phyloP scores from a whole-genome alignment of 208 protist genomes.

The Herpetomonas tarakana region DNA sequence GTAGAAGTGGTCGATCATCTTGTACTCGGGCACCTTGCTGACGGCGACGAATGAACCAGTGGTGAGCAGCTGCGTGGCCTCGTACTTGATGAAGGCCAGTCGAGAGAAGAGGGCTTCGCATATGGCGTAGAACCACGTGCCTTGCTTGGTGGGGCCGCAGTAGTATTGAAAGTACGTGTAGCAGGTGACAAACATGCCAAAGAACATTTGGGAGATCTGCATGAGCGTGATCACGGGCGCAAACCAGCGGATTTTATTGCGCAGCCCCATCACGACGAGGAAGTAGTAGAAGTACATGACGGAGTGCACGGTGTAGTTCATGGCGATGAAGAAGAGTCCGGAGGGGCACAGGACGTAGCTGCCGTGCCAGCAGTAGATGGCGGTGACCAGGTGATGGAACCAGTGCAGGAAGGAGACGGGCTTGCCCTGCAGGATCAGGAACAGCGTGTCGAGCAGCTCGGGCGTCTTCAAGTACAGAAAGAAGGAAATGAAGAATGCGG shows the following conservation, averaged over 20 bases:
- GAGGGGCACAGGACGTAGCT: no score
- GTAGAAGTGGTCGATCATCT: background rate
- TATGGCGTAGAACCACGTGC: background rate
- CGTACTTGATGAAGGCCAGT: background rate
- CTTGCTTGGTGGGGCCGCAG: constrained; percentile 6
- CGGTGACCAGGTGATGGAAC: constrained; percentile 96
- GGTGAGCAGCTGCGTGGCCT: background rate
- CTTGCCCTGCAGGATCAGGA: constrained; percentile 84
- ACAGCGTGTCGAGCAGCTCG: constrained; percentile 84
- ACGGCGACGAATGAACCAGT: background rate
- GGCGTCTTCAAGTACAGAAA: constrained; percentile 87
- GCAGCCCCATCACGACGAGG: constrained; percentile 45
- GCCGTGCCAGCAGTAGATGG: no score
- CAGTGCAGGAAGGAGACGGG: constrained; percentile 90
- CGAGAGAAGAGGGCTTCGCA: background rate
- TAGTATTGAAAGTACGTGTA: constrained; percentile 28
- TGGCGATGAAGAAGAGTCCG: constrained; percentile 84
- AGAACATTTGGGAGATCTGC: constrained; percentile 92
- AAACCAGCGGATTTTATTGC: constrained; percentile 55
- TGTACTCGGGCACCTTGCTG: background rate
- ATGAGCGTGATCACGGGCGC: constrained; percentile 80
- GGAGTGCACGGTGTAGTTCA: constrained; percentile 94
- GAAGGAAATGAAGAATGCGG: constrained; percentile 44
- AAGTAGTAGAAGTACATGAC: constrained; percentile 97
- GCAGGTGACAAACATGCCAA: constrained; percentile 65